Evolutionary conservation across 2,329 filamentous ascomycete genomes (phyloP).

Genomic region (Botrytis fabae): DNA sequence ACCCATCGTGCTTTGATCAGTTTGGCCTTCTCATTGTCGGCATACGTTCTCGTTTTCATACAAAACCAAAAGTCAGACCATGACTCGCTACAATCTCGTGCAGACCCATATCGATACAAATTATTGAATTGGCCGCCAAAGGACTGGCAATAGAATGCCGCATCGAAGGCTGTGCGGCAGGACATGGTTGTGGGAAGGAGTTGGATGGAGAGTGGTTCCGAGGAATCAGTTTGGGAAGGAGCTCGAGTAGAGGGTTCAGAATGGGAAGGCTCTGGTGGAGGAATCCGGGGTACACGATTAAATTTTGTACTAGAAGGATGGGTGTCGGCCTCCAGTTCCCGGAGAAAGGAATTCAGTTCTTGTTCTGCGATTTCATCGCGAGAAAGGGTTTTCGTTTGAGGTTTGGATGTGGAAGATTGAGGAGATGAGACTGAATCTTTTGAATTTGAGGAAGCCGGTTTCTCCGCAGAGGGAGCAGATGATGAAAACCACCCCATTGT

Average conservation of each 20-base stretch:
- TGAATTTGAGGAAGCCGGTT: neutral
- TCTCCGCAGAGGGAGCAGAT: constrained; percentile 34
- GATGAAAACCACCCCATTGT: constrained; percentile 66
- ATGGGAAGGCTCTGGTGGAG: constrained; percentile 16
- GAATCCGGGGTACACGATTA: constrained; percentile 33
- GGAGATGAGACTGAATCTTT: constrained; percentile 23
- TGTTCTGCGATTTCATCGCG: constrained; percentile 40
- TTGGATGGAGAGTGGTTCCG: constrained; percentile 59
- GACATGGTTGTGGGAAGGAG: constrained; percentile 81
- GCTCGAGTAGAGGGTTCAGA: neutral
- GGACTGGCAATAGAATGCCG: constrained; percentile 90
- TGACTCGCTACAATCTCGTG: constrained; percentile 76
- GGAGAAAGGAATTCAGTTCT: constrained; percentile 41
- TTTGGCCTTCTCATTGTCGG: constrained; percentile 57
- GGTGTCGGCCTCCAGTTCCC: constrained; percentile 39
- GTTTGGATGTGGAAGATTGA: constrained; percentile 26
- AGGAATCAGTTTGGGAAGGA: constrained; percentile 26
- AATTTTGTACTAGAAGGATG: constrained; percentile 35
- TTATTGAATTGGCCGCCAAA: constrained; percentile 89
- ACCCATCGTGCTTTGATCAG: constrained; percentile 43
- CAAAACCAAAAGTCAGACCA: constrained; percentile 98
- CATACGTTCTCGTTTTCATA: constrained; percentile 75
- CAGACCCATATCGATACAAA: constrained; percentile 80
- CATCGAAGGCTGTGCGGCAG: constrained; percentile 87
- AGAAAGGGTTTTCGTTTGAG: constrained; percentile 28